Percentiles rank a stretch among this genome's conserved stretches.
Conservation (phyloP, 495 filamentous ascomycete species). For the Terfezia boudieri region DNA sequence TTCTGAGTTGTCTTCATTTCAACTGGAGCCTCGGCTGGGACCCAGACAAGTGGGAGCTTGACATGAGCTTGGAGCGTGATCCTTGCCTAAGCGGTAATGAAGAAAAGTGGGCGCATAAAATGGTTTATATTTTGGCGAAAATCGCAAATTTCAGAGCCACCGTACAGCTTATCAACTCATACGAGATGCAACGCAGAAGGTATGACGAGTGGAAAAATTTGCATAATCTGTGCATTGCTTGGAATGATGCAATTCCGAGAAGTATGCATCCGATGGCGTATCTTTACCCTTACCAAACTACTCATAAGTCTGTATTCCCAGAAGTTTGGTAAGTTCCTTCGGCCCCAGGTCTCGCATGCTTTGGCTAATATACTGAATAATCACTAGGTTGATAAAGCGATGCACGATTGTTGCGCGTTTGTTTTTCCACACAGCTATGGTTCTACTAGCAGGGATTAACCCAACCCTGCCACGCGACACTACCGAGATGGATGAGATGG, state of each 20-base stretch:
- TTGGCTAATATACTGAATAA: neutral
- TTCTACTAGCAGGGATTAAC: conserved; percentile 58
- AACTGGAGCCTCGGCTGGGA: conserved; percentile 82
- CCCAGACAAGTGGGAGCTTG: conserved; percentile 75
- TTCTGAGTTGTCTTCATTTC: conserved; percentile 66
- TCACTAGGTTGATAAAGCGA: conserved; percentile 52
- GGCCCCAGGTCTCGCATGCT: neutral
- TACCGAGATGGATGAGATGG: conserved; percentile 44
- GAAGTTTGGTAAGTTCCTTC: conserved; percentile 48
- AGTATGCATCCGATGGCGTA: conserved; percentile 76
- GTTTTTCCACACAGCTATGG: conserved; percentile 77
- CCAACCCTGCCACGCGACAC: conserved; percentile 33
- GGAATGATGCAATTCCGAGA: conserved; percentile 53
- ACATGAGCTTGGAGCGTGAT: conserved; percentile 35
- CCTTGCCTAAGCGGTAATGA: conserved; percentile 30
- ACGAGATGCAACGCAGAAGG: conserved; percentile 31
- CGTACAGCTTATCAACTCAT: conserved; percentile 22
- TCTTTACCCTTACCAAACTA: conserved; percentile 43
- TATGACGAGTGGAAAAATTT: conserved; percentile 59
- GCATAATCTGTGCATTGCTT: conserved; percentile 52
- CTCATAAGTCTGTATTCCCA: conserved; percentile 54
- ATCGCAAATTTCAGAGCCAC: conserved; percentile 60
- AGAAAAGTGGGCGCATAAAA: conserved; percentile 77
- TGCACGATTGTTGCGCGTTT: conserved; percentile 59
- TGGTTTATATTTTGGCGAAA: conserved; percentile 78